Percentiles rank a stretch among this genome's conserved stretches.
Conservation (phyloP, 352 stramenopile species). For the Globisporangium recalcitrans region DNA sequence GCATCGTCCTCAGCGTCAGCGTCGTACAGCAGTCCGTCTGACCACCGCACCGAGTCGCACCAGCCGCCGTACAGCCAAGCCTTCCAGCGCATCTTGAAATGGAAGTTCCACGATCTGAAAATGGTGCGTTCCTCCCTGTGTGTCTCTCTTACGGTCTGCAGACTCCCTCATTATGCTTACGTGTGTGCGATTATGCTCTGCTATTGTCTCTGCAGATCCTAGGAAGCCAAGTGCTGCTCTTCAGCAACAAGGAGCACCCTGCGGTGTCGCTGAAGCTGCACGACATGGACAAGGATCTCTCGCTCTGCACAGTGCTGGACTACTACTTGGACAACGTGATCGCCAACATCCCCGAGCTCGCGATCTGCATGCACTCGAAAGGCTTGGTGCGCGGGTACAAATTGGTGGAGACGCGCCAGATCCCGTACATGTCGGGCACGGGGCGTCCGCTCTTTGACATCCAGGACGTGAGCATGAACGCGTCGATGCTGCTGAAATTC, state of each 20-base stretch:
- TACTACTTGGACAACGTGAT: slow-evolving; percentile 89
- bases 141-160: neutral
- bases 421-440: slow-evolving; percentile 72
- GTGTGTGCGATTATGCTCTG: neutral
- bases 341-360: slow-evolving; percentile 80
- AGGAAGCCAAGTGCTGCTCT: slow-evolving; percentile 76
- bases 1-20: slow-evolving; percentile 6
- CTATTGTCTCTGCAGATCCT: slow-evolving; percentile 40
- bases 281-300: slow-evolving; percentile 84
- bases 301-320: slow-evolving; percentile 73
- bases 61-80: slow-evolving; percentile 27
- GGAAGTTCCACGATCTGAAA: slow-evolving; percentile 85
- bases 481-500: slow-evolving; percentile 84
- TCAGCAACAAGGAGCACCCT: slow-evolving; percentile 79
- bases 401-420: slow-evolving; percentile 74
- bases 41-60: slow-evolving; percentile 10
- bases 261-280: slow-evolving; percentile 81
- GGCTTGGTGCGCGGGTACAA: slow-evolving; percentile 83
- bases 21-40: slow-evolving; percentile 15
- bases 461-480: slow-evolving; percentile 84
- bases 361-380: slow-evolving; percentile 86
- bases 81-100: slow-evolving; percentile 79
- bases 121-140: slow-evolving; percentile 39
- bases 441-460: slow-evolving; percentile 69
- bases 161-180: neutral